Evolutionary conservation across 805 yeast genomes (phyloP).

Genomic region (Brettanomyces bruxellensis): DNA sequence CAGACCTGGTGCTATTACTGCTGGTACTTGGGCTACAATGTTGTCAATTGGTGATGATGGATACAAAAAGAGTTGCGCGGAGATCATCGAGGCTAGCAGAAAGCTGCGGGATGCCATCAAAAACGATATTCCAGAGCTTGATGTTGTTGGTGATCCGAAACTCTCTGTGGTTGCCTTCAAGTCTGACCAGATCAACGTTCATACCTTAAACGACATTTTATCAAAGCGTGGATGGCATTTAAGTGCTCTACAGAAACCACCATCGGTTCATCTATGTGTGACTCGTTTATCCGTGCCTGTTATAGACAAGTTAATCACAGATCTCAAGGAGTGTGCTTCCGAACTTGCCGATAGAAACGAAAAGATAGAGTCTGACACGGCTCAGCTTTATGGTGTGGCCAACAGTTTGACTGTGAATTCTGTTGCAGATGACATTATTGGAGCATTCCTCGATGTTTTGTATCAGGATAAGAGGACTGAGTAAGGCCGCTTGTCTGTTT

Average conservation of each 20-base stretch:
- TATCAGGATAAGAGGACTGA: constrained; percentile 38
- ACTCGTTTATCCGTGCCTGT: constrained; percentile 61
- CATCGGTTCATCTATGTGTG: constrained; percentile 86
- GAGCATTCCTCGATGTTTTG: constrained; percentile 71
- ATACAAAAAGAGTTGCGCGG: constrained; percentile 54
- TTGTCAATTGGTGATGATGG: constrained; percentile 79
- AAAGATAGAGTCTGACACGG: constrained; percentile 46
- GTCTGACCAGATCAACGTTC: constrained; percentile 54
- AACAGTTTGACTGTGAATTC: constrained; percentile 82
- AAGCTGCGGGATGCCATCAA: constrained; percentile 39
- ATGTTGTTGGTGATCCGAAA: constrained; percentile 77
- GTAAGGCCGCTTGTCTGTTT: background rate
- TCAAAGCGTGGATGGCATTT: constrained; percentile 79
- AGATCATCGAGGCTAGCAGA: constrained; percentile 60
- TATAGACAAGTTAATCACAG: constrained; percentile 49
- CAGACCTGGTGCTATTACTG: constrained; percentile 93
- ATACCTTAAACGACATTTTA: constrained; percentile 68
- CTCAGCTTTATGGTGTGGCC: constrained; percentile 92
- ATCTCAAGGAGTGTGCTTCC: constrained; percentile 35
- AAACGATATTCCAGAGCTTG: constrained; percentile 45
- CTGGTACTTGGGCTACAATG: constrained; percentile 97
- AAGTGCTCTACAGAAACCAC: constrained; percentile 76
- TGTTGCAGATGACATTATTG: constrained; percentile 71
- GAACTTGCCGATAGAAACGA: constrained; percentile 26
- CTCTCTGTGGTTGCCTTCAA: constrained; percentile 77